phyloP scores from a whole-genome alignment of 371 early-diverging fungal species.

The Apophysomyces ossiformis region DNA sequence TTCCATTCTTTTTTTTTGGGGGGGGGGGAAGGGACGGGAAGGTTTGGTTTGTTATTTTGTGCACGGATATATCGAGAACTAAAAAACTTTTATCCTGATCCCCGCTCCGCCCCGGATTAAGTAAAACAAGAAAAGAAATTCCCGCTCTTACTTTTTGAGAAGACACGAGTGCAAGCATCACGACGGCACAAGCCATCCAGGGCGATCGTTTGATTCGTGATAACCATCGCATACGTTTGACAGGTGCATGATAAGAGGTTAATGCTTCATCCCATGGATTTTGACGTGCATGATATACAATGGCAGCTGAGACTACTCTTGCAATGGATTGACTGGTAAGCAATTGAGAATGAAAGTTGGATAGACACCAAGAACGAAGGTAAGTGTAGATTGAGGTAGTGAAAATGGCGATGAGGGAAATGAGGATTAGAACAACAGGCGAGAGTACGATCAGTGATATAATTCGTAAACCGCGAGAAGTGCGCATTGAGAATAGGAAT shows the following conservation, averaged over 20 bases:
- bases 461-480: constrained; percentile 21
- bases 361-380: constrained; percentile 16
- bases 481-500: constrained; percentile 11
- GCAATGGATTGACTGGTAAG: constrained; percentile 11
- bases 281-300: background rate
- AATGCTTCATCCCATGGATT: constrained; percentile 3
- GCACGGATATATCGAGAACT: background rate
- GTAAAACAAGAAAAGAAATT: constrained; percentile 1
- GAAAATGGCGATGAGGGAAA: constrained; percentile 20
- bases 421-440: constrained; percentile 21
- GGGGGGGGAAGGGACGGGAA: too few species aligned
- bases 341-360: background rate
- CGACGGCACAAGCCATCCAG: constrained; percentile 8
- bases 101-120: constrained; percentile 12
- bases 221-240: constrained; percentile 9
- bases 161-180: constrained; percentile 11
- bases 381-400: constrained; percentile 16
- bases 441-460: constrained; percentile 22
- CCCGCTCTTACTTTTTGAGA: constrained; percentile 7
- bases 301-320: constrained; percentile 7
- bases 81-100: constrained; percentile 11
- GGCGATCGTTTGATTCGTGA: constrained; percentile 13
- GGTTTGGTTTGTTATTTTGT: background rate
- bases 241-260: background rate
- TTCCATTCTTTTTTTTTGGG: background rate